Percentiles rank a stretch among this genome's conserved stretches.
Conservation (phyloP, 495 filamentous ascomycete genomes). For the Xylaria palmicola region DNA sequence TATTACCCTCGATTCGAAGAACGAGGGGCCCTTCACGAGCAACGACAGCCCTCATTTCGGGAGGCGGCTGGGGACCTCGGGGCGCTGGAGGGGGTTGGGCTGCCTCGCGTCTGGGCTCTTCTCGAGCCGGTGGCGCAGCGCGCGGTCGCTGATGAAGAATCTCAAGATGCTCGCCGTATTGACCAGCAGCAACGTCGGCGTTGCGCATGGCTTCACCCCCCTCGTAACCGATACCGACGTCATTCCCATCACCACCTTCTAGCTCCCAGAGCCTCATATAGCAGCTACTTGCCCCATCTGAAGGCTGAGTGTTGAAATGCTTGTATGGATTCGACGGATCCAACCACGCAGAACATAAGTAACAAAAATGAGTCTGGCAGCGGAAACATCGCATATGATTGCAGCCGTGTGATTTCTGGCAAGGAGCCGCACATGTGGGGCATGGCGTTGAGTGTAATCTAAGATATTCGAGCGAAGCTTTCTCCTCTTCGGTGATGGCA, state of each 20-base stretch:
- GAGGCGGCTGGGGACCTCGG: slow-evolving; percentile 16
- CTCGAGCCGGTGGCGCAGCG: slow-evolving; percentile 16
- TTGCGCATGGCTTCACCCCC: slow-evolving; percentile 36
- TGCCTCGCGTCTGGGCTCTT: slow-evolving; percentile 19
- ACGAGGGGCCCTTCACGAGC: slow-evolving; percentile 56
- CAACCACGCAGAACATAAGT: slow-evolving; percentile 89
- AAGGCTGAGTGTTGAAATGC: slow-evolving; percentile 71
- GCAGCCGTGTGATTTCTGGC: slow-evolving; percentile 89
- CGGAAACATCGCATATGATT: slow-evolving; percentile 97
- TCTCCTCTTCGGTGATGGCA: slow-evolving; percentile 77
- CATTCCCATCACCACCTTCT: slow-evolving; percentile 75
- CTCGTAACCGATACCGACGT: slow-evolving; percentile 53
- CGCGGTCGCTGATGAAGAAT: slow-evolving; percentile 15
- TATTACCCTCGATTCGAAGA: slow-evolving; percentile 46
- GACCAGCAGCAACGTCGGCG: slow-evolving; percentile 9
- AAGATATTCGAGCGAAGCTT: slow-evolving; percentile 80
- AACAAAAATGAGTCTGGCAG: slow-evolving; percentile 92
- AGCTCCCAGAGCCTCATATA: slow-evolving; percentile 88
- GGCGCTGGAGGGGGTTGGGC: slow-evolving; percentile 10
- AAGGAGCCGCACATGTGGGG: slow-evolving; percentile 83
- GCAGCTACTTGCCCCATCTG: slow-evolving; percentile 57
- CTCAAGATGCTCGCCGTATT: slow-evolving; percentile 22
- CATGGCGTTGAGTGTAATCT: slow-evolving; percentile 77
- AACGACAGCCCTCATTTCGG: slow-evolving; percentile 34
- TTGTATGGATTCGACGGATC: slow-evolving; percentile 74